Evolutionary conservation across 2,329 filamentous ascomycete species (phyloP).

Genomic region (Pseudocercospora fijiensis): DNA sequence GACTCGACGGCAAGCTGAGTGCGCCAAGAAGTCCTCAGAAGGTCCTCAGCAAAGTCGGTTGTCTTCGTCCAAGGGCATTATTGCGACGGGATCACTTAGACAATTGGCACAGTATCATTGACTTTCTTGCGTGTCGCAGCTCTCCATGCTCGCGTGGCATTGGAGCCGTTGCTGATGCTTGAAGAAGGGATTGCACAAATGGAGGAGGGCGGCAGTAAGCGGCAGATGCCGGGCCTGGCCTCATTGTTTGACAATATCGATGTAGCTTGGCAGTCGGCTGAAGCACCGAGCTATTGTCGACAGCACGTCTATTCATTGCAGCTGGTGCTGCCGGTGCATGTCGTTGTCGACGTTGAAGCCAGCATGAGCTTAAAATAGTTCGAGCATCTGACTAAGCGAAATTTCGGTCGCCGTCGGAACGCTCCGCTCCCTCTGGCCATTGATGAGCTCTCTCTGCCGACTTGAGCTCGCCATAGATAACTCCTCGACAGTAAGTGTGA

Average conservation of each 20-base stretch:
- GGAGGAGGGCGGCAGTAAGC: background rate
- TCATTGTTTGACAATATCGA: background rate
- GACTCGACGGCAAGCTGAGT: background rate
- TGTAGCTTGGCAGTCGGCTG: background rate
- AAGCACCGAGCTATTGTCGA: background rate
- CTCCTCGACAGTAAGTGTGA: no score
- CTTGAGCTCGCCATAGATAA: no score
- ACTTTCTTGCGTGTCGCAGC: background rate
- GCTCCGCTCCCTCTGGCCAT: background rate
- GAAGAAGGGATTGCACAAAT: background rate
- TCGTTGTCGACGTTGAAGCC: background rate
- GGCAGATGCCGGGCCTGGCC: background rate
- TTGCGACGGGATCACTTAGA: background rate
- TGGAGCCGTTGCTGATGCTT: background rate
- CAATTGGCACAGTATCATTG: background rate
- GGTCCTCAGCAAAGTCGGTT: background rate
- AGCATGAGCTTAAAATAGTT: background rate
- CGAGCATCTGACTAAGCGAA: background rate
- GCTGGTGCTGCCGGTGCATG: no score
- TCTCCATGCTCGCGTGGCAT: background rate
- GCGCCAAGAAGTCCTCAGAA: background rate
- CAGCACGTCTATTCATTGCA: background rate
- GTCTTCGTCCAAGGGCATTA: background rate
- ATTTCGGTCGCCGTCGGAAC: background rate
- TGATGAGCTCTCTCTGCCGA: no score